Evolutionary conservation across 257 asterid genomes (phyloP).

Genomic region (Verbascum thapsus): DNA sequence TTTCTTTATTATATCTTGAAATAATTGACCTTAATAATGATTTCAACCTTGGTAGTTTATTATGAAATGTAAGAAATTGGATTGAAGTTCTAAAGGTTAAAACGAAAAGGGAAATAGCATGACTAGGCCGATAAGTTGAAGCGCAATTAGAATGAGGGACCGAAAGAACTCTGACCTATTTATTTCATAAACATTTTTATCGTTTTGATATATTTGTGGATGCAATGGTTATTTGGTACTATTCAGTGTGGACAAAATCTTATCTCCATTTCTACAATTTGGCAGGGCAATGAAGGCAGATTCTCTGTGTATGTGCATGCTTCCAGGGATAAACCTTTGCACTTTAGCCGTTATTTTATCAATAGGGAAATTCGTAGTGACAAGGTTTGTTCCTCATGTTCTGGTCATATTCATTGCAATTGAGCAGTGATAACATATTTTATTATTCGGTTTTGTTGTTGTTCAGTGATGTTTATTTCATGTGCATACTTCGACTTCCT

Average conservation of each 20-base stretch:
- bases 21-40: too few relatives aligned
- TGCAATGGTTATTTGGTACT: conserved; percentile 1
- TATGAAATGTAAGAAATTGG: neutral
- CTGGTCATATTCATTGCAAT: conserved; percentile 13
- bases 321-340: conserved; percentile 87
- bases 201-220: neutral
- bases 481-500: conserved; percentile 6
- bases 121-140: neutral
- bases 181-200: neutral
- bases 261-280: conserved; percentile 25
- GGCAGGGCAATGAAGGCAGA: conserved; percentile 96
- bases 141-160: neutral
- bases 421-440: conserved; percentile 1
- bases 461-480: neutral
- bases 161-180: neutral
- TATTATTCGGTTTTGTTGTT: neutral
- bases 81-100: neutral
- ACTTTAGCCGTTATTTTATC: conserved; percentile 93
- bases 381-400: conserved; percentile 56
- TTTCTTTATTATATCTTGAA: too few relatives aligned
- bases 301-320: conserved; percentile 98
- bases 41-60: neutral
- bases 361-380: conserved; percentile 92
- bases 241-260: neutral
- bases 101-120: neutral